Evolutionary conservation across 1,284 basidiomycete genomes (phyloP).

Genomic region (Ustilago sp.): DNA sequence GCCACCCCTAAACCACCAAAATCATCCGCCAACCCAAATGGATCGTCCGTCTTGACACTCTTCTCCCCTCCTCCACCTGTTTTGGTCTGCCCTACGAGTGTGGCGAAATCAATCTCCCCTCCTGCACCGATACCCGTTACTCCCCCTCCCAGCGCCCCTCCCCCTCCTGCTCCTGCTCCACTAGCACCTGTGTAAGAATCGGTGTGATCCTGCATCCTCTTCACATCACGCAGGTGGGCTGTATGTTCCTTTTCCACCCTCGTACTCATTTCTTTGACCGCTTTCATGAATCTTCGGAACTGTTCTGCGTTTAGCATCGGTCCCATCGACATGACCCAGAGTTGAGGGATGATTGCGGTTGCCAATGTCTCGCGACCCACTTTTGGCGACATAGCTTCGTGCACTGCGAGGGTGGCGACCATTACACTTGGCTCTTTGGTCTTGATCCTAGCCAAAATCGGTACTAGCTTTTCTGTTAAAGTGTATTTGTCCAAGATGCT

Average conservation of each 20-base stretch:
- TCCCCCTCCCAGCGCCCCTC: constrained; percentile 24
- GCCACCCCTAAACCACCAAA: constrained; percentile 21
- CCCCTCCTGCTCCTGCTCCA: constrained; percentile 7
- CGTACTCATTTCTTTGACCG: constrained; percentile 73
- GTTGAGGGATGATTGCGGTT: constrained; percentile 72
- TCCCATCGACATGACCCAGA: constrained; percentile 66
- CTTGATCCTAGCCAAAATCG: constrained; percentile 90
- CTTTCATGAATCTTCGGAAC: constrained; percentile 75
- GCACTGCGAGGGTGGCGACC: constrained; percentile 86
- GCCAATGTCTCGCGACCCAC: constrained; percentile 95
- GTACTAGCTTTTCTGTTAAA: constrained; percentile 93
- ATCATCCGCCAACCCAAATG: constrained; percentile 49
- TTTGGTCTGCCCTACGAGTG: constrained; percentile 60
- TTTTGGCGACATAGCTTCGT: constrained; percentile 96
- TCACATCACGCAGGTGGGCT: constrained; percentile 54
- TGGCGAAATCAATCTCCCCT: constrained; percentile 66
- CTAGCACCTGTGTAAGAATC: constrained; percentile 43
- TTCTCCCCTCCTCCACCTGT: constrained; percentile 19
- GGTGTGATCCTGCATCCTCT: constrained; percentile 61
- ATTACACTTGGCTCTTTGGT: constrained; percentile 77
- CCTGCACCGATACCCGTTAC: constrained; percentile 47
- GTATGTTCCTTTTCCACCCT: constrained; percentile 86
- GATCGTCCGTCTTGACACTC: constrained; percentile 37
- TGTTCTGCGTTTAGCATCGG: constrained; percentile 84
- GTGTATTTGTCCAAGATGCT: constrained; percentile 84